Conservation (phyloP, 2,329 filamentous ascomycete species). For the Sordariomycetes sp. region DNA sequence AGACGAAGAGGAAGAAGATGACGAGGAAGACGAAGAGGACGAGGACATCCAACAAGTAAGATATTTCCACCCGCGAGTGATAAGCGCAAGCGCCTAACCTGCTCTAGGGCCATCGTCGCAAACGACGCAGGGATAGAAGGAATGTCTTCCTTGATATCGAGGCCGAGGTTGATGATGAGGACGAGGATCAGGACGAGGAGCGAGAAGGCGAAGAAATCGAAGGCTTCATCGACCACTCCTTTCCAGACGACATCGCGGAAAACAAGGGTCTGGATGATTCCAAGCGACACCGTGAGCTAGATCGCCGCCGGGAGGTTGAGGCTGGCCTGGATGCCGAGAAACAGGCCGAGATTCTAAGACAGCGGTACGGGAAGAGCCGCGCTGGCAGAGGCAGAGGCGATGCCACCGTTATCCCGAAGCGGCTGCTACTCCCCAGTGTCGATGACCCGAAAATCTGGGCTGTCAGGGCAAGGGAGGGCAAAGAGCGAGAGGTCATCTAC, state of each 20-base stretch:
- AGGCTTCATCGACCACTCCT: slow-evolving; percentile 78
- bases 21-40: slow-evolving; percentile 28
- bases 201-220: slow-evolving; percentile 77
- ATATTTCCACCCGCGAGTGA: neutral
- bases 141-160: slow-evolving; percentile 95
- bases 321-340: slow-evolving; percentile 88
- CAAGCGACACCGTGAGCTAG: slow-evolving; percentile 84
- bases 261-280: slow-evolving; percentile 72
- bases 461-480: slow-evolving; percentile 85
- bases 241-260: slow-evolving; percentile 81
- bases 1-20: slow-evolving; percentile 30
- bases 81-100: slow-evolving; percentile 10
- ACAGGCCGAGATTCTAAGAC: slow-evolving; percentile 74
- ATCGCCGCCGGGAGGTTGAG: slow-evolving; percentile 80
- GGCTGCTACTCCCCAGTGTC: slow-evolving; percentile 80
- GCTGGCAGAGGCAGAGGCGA: slow-evolving; percentile 55
- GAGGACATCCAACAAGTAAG: slow-evolving; percentile 57
- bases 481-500: slow-evolving; percentile 85
- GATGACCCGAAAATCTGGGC: slow-evolving; percentile 96
- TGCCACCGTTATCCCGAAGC: slow-evolving; percentile 70
- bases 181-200: slow-evolving; percentile 79
- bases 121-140: slow-evolving; percentile 66
- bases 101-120: slow-evolving; percentile 56
- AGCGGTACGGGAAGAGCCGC: slow-evolving; percentile 76
- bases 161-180: slow-evolving; percentile 94